Conservation (phyloP, 2,329 filamentous ascomycete species). For the Clarireedia homoeocarpa region DNA sequence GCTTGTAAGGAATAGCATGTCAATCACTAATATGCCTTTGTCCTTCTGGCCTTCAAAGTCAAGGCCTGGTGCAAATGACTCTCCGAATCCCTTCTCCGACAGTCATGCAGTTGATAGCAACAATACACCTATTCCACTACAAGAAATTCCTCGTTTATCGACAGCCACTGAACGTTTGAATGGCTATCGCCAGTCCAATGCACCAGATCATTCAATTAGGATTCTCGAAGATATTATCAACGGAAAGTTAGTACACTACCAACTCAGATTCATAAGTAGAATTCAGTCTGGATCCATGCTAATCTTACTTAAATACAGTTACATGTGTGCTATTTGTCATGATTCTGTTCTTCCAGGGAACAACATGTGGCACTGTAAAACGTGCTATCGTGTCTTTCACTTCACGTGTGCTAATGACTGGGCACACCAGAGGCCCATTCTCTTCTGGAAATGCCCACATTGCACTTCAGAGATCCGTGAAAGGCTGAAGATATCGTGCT, state of each 20-base stretch:
- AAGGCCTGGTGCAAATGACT: not conserved
- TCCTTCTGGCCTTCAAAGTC: no score
- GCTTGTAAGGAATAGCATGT: no score
- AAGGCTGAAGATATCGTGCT: constrained; percentile 6
- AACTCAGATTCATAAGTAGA: no score
- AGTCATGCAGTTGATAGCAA: not conserved
- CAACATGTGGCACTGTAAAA: constrained; percentile 14
- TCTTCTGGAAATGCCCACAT: constrained; percentile 12
- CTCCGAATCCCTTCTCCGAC: not conserved
- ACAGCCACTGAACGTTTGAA: constrained; percentile 7
- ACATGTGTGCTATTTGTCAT: not conserved
- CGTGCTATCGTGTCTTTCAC: constrained; percentile 13
- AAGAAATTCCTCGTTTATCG: constrained; percentile 1
- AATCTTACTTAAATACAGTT: not conserved
- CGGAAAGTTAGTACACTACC: constrained; percentile 6
- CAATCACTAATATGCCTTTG: no score
- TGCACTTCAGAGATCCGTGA: not conserved
- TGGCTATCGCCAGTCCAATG: constrained; percentile 2
- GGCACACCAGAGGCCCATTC: not conserved
- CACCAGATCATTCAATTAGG: not conserved
- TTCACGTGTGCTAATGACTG: constrained; percentile 9
- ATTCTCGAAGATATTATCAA: constrained; percentile 13
- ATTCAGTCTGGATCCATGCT: not conserved
- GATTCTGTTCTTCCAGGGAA: not conserved
- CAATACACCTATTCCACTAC: not conserved